Evolutionary conservation across 345 rosid species (phyloP), one percentile per base, ranked within the genome.

Genomic region (Euphorbia lathyris): DNA sequence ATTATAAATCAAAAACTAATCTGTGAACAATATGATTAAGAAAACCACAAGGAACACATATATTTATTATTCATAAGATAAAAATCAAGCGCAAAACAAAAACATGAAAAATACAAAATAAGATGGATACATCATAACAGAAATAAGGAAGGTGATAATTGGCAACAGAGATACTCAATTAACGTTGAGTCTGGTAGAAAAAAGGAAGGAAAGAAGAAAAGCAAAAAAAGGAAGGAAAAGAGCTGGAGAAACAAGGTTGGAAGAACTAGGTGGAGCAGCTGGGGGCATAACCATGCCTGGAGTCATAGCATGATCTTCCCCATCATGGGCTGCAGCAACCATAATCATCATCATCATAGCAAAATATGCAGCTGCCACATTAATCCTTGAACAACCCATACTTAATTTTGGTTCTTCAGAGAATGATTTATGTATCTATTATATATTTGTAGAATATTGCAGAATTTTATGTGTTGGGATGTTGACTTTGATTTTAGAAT

Each of bases 221-320:
- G 78, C 66, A 11, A 79, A 29, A 63, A 78, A 58, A 40, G 71
- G 68, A 16, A 77, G 19, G 50, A 66, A 64, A 66, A 40, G 13
- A 1, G 82, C 77, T 0, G 83, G 85, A 51, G 72, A 58, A 4
- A 3, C 32, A 17, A 57, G 23, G 55, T 11, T 36, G 48, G 58
- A 22, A 23, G 73, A 53, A 22, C 16, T 62, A 0, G 67, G 74
- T 4, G 56, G 2, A 5, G 58, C 55, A 6, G 67, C 7, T 0
- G 83, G 76, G 20, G 74, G 36, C 80, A 71, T 77, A 43, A 1
- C 5, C 86, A 77, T 76, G 68, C 67, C 76, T 0, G 80, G 77
- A 12, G 23, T 50, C 26, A 57, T 66, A 0, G 5, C 38, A 23
- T 64, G 69, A 3, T 34, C 73, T 25, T 34, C 38, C 38, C 38